phyloP scores from a whole-genome alignment of 169 alveolate genomes.

The Ichthyophthirius multifiliis region DNA sequence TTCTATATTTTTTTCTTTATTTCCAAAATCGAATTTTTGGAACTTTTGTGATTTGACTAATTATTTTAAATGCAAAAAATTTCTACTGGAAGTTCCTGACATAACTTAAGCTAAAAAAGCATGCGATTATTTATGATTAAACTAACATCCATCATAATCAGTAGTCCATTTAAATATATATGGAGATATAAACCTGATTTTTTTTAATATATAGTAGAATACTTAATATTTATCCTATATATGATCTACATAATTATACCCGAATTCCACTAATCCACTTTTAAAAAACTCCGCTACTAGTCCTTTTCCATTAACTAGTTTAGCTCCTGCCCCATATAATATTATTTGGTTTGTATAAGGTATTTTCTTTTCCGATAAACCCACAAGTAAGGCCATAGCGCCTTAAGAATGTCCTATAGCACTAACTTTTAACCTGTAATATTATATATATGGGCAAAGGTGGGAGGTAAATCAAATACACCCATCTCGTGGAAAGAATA shows the following conservation, averaged over 20 bases:
- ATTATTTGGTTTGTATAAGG: neutral
- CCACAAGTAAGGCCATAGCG: neutral
- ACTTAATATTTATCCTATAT: neutral
- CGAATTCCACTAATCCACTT: neutral
- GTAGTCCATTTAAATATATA: neutral
- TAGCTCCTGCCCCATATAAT: neutral
- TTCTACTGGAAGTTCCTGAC: neutral
- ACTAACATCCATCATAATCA: neutral
- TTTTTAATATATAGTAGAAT: neutral
- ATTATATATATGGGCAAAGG: neutral
- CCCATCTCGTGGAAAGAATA: conserved; percentile 2
- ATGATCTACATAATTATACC: neutral
- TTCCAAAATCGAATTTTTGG: neutral
- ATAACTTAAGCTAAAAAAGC: neutral
- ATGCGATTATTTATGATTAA: neutral
- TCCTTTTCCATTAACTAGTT: neutral
- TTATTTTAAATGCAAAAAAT: neutral
- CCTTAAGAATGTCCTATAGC: neutral
- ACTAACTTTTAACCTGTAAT: neutral
- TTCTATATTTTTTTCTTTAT: neutral
- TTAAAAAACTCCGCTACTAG: neutral
- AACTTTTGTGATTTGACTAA: neutral
- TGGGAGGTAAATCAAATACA: neutral
- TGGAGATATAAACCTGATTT: neutral
- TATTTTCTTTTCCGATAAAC: neutral